Percentiles rank a stretch among this genome's conserved stretches.
Evolutionary conservation across 2,329 filamentous ascomycete species (phyloP).

Genomic region (Scedosporium minutisporum): DNA sequence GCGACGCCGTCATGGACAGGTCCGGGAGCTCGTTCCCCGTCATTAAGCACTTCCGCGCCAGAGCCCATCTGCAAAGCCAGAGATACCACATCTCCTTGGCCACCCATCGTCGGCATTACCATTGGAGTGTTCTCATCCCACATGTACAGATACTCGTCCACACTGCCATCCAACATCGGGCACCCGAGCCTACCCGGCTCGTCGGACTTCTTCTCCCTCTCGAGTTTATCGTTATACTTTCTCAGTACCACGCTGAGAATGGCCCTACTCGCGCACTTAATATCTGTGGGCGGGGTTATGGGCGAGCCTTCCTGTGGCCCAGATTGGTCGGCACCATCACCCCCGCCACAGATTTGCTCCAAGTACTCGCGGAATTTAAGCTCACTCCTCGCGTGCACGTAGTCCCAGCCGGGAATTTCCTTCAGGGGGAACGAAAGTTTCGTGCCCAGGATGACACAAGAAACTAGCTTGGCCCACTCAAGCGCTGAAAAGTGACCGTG

Average conservation of each 20-base stretch:
- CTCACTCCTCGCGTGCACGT: slow-evolving; percentile 26
- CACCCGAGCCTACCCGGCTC: slow-evolving; percentile 22
- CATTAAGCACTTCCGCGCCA: not conserved
- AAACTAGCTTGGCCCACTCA: not conserved
- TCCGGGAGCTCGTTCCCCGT: not conserved
- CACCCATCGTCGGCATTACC: slow-evolving; percentile 9
- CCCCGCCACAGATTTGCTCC: slow-evolving; percentile 19
- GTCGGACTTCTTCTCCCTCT: slow-evolving; percentile 13
- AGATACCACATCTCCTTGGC: not conserved
- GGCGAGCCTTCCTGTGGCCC: slow-evolving; percentile 7
- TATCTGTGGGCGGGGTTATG: slow-evolving; percentile 25
- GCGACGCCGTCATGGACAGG: slow-evolving; percentile 3
- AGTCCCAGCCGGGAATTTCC: slow-evolving; percentile 15
- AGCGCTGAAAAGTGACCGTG: not conserved
- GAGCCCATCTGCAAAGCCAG: not conserved
- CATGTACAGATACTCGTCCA: slow-evolving; percentile 33
- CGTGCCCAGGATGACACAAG: not conserved
- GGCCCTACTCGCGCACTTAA: slow-evolving; percentile 33
- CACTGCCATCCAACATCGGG: slow-evolving; percentile 41
- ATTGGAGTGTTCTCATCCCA: slow-evolving; percentile 30
- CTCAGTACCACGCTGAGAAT: slow-evolving; percentile 34
- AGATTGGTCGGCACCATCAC: slow-evolving; percentile 10
- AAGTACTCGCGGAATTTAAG: slow-evolving; percentile 31
- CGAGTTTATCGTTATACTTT: slow-evolving; percentile 34
- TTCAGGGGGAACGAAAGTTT: not conserved